Percentiles rank a stretch among this genome's conserved stretches.
Conservation (phyloP, 2,329 filamentous ascomycete species). For the Orbilia blumenaviensis region DNA sequence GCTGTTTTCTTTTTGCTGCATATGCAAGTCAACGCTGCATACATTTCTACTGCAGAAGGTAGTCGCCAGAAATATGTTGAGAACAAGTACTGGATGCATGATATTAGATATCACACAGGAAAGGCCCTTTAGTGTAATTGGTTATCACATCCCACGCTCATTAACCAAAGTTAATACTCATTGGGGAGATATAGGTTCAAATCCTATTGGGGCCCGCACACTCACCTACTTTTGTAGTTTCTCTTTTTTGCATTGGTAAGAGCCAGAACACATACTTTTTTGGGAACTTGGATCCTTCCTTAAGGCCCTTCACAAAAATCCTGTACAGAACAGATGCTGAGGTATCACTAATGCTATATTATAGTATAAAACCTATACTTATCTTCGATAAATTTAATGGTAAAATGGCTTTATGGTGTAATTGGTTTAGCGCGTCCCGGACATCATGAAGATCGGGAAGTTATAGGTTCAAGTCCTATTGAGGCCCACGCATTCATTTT, state of each 20-base stretch:
- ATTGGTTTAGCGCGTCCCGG: conserved; percentile 22
- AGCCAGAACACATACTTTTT: too few relatives aligned
- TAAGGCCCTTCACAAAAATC: too few relatives aligned
- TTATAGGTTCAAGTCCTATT: conserved; percentile 29
- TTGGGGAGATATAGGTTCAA: conserved; percentile 16
- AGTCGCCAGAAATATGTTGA: too few relatives aligned
- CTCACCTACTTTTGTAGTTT: not conserved
- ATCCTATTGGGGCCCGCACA: conserved; percentile 19
- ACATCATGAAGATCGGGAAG: not conserved
- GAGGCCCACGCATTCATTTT: conserved; percentile 6
- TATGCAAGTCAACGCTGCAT: too few relatives aligned
- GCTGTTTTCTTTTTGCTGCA: too few relatives aligned
- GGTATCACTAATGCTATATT: too few relatives aligned
- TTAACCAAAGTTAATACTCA: too few relatives aligned
- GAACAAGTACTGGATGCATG: not conserved
- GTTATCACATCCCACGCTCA: not conserved
- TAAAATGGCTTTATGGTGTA: conserved; percentile 18
- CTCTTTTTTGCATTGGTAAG: not conserved
- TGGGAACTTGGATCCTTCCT: too few relatives aligned
- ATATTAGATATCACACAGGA: not conserved
- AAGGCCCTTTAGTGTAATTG: not conserved
- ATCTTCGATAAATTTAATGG: too few relatives aligned
- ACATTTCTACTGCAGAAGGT: too few relatives aligned
- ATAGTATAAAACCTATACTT: too few relatives aligned
- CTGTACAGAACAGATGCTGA: too few relatives aligned